Conservation (phyloP, 306 rosid species). For the Vigna angularis region DNA sequence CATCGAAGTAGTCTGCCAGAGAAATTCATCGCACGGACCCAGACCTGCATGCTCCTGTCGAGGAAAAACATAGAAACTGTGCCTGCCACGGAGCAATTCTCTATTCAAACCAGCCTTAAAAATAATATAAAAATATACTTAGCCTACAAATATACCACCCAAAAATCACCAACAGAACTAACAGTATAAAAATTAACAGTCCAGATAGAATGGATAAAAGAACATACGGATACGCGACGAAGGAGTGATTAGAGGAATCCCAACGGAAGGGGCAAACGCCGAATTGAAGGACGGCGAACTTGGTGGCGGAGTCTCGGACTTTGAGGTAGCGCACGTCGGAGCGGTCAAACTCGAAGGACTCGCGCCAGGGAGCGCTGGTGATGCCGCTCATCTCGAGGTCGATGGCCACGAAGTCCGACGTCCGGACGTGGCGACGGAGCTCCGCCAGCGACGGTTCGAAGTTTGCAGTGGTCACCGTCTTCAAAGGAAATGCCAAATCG, state of each 20-base stretch:
- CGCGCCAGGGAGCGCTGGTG: conserved; percentile 97
- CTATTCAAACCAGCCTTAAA: conserved; percentile 9
- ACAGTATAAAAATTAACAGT: background rate
- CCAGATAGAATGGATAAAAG: background rate
- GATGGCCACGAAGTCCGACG: conserved; percentile 86
- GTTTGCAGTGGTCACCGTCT: conserved; percentile 80
- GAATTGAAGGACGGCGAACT: conserved; percentile 87
- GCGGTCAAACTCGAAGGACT: conserved; percentile 79
- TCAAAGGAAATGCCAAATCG: conserved; percentile 59
- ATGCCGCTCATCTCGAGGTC: conserved; percentile 97
- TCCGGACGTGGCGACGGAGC: conserved; percentile 70
- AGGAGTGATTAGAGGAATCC: conserved; percentile 64
- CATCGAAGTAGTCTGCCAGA: conserved; percentile 88
- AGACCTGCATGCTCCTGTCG: conserved; percentile 68
- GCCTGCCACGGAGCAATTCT: conserved; percentile 57
- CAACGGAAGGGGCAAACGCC: conserved; percentile 96
- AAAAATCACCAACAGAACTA: conserved; percentile 10
- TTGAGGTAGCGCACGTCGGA: conserved; percentile 86
- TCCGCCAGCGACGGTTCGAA: conserved; percentile 71
- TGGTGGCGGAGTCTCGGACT: conserved; percentile 85
- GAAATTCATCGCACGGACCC: conserved; percentile 71
- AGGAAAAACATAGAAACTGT: conserved; percentile 90
- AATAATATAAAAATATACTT: background rate
- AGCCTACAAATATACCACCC: background rate
- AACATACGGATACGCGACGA: conserved; percentile 80